These are phyloP conservation scores for Basidiobolus meristosporus DNA, from an alignment of 371 early-diverging fungal genomes.

Conservation along the genomic window DNA sequence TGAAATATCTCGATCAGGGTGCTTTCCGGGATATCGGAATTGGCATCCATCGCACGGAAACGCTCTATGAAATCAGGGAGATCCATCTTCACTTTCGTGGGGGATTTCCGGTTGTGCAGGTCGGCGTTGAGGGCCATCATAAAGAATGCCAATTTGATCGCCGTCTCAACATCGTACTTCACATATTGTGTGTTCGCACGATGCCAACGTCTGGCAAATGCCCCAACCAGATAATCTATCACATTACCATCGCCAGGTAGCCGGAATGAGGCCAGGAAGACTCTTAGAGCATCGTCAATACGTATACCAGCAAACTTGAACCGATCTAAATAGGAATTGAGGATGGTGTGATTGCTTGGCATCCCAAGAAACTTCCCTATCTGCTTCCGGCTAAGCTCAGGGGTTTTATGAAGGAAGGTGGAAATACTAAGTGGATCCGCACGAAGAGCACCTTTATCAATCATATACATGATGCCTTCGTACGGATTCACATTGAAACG, in stretches of 20 bases:
- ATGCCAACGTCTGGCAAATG: conserved; percentile 56
- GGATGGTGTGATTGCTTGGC: conserved; percentile 21
- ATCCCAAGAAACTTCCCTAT: conserved; percentile 29
- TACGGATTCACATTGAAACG: conserved; percentile 43
- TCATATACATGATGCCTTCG: conserved; percentile 37
- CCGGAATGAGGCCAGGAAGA: conserved; percentile 45
- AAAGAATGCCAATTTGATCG: conserved; percentile 49
- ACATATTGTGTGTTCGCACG: conserved; percentile 21
- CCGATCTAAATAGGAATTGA: conserved; percentile 45
- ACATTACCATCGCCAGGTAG: conserved; percentile 28
- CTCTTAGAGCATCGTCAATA: conserved; percentile 57
- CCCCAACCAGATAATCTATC: conserved; percentile 46
- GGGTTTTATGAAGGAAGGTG: conserved; percentile 51
- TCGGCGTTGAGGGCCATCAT: conserved; percentile 66
- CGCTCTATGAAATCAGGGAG: background rate
- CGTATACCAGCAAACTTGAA: conserved; percentile 39
- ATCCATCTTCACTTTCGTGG: background rate
- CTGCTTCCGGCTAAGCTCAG: conserved; percentile 44
- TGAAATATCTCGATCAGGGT: background rate
- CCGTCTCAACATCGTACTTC: conserved; percentile 23
- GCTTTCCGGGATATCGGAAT: background rate
- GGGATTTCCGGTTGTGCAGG: conserved; percentile 18
- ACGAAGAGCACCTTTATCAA: conserved; percentile 34
- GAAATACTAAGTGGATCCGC: conserved; percentile 50
- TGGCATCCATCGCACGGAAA: background rate